Evolutionary conservation across 495 filamentous ascomycete genomes (phyloP).

Genomic region (Penicillium lagena): DNA sequence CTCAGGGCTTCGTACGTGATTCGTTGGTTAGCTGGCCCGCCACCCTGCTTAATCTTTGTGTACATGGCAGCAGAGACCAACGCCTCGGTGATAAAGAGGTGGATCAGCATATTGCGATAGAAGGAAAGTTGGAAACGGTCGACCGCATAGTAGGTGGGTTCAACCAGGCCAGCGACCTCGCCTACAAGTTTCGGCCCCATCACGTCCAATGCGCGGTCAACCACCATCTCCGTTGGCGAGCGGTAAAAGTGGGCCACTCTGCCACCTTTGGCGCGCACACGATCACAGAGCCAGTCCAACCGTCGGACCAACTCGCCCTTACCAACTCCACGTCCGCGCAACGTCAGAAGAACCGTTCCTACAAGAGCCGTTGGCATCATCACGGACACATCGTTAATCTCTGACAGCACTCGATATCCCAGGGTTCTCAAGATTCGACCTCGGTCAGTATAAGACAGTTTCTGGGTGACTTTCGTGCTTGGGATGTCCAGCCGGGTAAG

Average conservation of each 20-base stretch:
- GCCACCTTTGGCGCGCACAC: conserved; percentile 79
- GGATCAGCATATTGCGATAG: conserved; percentile 98
- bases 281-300: conserved; percentile 81
- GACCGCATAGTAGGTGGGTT: conserved; percentile 87
- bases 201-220: conserved; percentile 85
- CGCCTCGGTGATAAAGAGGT: conserved; percentile 90
- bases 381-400: conserved; percentile 93
- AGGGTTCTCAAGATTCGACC: conserved; percentile 68
- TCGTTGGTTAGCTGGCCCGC: conserved; percentile 70
- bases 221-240: conserved; percentile 68
- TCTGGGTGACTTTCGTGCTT: conserved; percentile 26
- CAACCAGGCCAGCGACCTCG: conserved; percentile 66
- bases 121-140: conserved; percentile 96
- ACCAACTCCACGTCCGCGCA: conserved; percentile 88
- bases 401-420: conserved; percentile 83
- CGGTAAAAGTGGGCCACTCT: conserved; percentile 89
- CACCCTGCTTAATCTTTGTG: conserved; percentile 80
- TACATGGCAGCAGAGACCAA: conserved; percentile 87
- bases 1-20: conserved; percentile 65
- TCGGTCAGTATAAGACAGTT: conserved; percentile 42
- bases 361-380: conserved; percentile 97
- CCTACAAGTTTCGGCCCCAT: conserved; percentile 85
- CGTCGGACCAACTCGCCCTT: conserved; percentile 77
- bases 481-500: conserved; percentile 40
- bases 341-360: conserved; percentile 85